phyloP scores from a whole-genome alignment of 352 stramenopile genomes.

The Peronospora farinosa region DNA sequence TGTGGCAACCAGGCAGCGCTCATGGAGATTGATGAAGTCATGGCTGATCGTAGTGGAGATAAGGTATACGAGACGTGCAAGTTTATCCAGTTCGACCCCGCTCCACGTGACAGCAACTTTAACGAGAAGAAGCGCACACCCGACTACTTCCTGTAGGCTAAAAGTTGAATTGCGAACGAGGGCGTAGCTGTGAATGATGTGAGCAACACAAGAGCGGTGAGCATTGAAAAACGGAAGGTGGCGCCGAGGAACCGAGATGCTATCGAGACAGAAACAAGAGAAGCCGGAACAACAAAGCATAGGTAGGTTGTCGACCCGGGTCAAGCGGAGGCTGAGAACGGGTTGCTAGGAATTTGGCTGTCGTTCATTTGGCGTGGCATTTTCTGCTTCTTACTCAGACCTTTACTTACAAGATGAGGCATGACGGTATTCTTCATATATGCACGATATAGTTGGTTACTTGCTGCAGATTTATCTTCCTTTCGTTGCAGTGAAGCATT shows the following conservation, averaged over 20 bases:
- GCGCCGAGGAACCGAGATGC: constrained; percentile 2
- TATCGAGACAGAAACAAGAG: constrained; percentile 19
- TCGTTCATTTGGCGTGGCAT: constrained; percentile 13
- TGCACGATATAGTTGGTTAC: constrained; percentile 33
- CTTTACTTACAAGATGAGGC: constrained; percentile 18
- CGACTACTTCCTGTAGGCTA: constrained; percentile 87
- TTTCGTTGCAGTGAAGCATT: constrained; percentile 40
- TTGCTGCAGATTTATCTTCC: constrained; percentile 14
- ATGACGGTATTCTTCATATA: constrained; percentile 36
- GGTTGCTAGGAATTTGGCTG: constrained; percentile 7
- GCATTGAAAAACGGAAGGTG: constrained; percentile 2
- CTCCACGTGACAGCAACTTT: constrained; percentile 86
- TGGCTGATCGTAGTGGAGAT: constrained; percentile 78
- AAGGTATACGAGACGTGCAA: constrained; percentile 90
- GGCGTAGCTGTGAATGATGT: constrained; percentile 4
- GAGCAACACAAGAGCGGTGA: constrained; percentile 4
- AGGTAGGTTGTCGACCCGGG: constrained; percentile 11
- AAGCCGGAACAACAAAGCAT: constrained; percentile 11
- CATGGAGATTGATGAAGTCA: constrained; percentile 92
- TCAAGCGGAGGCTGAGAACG: constrained; percentile 11
- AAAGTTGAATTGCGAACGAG: not conserved
- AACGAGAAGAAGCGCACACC: constrained; percentile 89
- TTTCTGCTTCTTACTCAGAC: constrained; percentile 16
- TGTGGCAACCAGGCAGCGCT: constrained; percentile 94
- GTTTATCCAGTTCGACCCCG: constrained; percentile 90